Percentiles rank a stretch among this genome's conserved stretches.
Evolutionary conservation across 1,284 basidiomycete species (phyloP).

Genomic region (Phenoliferia sp.): DNA sequence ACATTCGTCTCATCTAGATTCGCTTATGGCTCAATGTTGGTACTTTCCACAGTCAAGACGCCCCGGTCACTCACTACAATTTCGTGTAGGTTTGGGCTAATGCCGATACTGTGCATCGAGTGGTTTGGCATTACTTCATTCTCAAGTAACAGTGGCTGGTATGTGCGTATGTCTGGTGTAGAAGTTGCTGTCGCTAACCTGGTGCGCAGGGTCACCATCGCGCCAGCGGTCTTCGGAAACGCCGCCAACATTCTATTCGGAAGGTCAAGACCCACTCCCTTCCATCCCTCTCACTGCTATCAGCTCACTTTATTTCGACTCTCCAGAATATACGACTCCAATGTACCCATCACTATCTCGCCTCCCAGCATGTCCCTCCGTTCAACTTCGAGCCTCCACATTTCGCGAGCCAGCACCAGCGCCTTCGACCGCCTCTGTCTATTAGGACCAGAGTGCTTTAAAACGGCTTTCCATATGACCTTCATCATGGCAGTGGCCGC

Average conservation of each 20-base stretch:
- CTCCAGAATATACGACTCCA: slow-evolving; percentile 11
- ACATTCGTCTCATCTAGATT: neutral
- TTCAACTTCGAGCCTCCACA: neutral
- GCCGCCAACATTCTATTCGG: slow-evolving; percentile 29
- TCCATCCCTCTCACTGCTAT: neutral
- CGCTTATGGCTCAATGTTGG: slow-evolving; percentile 23
- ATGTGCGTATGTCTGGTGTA: neutral
- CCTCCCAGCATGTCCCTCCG: neutral
- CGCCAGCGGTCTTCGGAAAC: slow-evolving; percentile 28
- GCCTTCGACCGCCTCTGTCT: slow-evolving; percentile 3
- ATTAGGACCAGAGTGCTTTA: slow-evolving; percentile 16
- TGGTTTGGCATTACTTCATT: slow-evolving; percentile 26
- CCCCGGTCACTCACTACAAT: too few species aligned
- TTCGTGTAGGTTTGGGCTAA: too few species aligned
- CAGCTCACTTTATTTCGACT: neutral
- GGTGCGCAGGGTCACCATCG: slow-evolving; percentile 21
- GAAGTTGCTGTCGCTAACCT: too few species aligned
- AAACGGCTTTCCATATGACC: neutral
- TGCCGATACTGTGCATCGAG: slow-evolving; percentile 23
- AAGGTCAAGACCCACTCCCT: neutral
- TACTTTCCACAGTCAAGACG: too few species aligned
- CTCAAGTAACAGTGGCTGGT: slow-evolving; percentile 15
- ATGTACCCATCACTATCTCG: neutral
- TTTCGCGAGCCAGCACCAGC: neutral
- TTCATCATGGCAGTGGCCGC: neutral